These are phyloP conservation scores for Candida nonsorbophila DNA, from an alignment of 805 yeast species.

Conservation along the genomic window DNA sequence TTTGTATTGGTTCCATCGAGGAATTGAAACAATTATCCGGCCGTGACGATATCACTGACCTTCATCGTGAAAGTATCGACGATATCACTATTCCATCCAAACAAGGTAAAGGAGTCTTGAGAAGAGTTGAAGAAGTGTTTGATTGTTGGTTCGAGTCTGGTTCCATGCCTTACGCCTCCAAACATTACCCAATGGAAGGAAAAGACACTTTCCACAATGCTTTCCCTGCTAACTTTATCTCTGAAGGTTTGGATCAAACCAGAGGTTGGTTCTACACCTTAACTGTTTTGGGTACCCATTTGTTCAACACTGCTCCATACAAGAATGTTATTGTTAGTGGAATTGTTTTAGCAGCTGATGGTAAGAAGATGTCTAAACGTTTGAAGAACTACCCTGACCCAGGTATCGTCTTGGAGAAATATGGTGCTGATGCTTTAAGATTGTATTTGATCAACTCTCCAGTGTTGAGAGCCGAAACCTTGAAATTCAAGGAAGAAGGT, in stretches of 20 bases:
- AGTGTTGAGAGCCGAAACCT: conserved; percentile 91
- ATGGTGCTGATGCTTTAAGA: conserved; percentile 98
- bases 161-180: conserved; percentile 96
- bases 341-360: conserved; percentile 95
- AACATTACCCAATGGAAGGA: conserved; percentile 94
- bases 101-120: conserved; percentile 80
- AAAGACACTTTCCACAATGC: conserved; percentile 61
- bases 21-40: conserved; percentile 87
- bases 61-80: conserved; percentile 93
- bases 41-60: conserved; percentile 70
- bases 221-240: conserved; percentile 96
- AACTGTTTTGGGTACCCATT: conserved; percentile 90
- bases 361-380: conserved; percentile 98
- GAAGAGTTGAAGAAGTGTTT: conserved; percentile 93
- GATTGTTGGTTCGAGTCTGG: conserved; percentile 99
- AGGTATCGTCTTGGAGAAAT: conserved; percentile 66
- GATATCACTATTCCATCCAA: conserved; percentile 88
- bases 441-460: conserved; percentile 96
- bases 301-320: conserved; percentile 90
- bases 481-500: conserved; percentile 98
- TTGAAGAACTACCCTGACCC: conserved; percentile 98
- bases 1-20: conserved; percentile 86
- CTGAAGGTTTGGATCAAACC: conserved; percentile 99
- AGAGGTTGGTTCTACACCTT: conserved; percentile 99
- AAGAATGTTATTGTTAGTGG: conserved; percentile 94